Percentiles rank a stretch among this genome's conserved stretches.
These are phyloP conservation scores for Eucalyptus microcorys DNA, from an alignment of 345 rosid species.

Conservation along the genomic window DNA sequence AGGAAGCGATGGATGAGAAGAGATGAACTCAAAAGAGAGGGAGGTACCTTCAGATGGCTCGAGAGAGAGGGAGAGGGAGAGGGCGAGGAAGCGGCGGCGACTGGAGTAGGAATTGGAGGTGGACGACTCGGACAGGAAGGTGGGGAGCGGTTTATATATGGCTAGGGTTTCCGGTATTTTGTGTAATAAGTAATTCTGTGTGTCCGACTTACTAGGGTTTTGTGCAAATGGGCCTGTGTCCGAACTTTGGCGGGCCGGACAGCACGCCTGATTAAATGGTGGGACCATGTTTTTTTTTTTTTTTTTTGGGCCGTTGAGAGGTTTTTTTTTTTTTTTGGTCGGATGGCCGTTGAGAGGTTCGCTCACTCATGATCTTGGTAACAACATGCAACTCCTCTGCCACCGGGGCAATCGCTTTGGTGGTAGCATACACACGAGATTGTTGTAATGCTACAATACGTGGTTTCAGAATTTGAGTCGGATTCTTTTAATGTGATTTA, in stretches of 20 bases:
- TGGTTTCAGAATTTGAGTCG: rapidly evolving
- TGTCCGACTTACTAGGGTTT: background rate
- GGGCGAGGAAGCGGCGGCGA: background rate
- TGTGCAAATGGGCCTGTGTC: background rate
- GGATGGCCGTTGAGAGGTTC: background rate
- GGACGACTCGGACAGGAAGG: background rate
- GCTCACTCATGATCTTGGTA: rapidly evolving
- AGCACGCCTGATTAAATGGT: background rate
- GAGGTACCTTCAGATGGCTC: background rate
- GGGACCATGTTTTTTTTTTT: background rate
- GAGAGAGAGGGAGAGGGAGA: background rate
- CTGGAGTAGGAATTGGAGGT: background rate
- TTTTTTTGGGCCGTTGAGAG: background rate
- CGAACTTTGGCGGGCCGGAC: background rate
- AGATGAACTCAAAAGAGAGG: background rate
- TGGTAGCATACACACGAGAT: too few species aligned
- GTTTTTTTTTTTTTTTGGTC: too few species aligned
- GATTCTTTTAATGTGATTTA: too few species aligned
- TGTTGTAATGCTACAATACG: too few species aligned
- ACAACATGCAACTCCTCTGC: rapidly evolving
- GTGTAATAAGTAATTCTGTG: background rate
- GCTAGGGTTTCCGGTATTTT: background rate
- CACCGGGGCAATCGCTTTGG: rapidly evolving
- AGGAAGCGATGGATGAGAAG: too few species aligned
- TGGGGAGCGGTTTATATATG: background rate